Conservation (phyloP, 179 eudicot species). For the Beta lomatogona region DNA sequence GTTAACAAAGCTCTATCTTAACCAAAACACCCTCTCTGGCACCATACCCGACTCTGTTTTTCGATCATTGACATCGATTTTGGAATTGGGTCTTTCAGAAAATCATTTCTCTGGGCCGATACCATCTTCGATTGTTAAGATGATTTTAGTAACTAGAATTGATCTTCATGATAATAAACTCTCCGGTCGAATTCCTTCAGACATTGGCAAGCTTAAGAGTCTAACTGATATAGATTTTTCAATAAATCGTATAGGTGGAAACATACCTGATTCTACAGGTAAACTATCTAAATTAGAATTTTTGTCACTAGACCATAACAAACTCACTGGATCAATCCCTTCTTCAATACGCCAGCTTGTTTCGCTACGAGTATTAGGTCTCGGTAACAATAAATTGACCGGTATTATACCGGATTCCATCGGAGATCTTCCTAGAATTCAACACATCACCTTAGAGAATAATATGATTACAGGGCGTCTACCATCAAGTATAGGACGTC, state of each 20-base stretch:
- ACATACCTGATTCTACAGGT: slow-evolving; percentile 52
- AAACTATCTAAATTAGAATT: slow-evolving; percentile 36
- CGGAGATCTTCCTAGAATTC: slow-evolving; percentile 43
- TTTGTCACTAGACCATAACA: slow-evolving; percentile 47
- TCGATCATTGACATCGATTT: slow-evolving; percentile 4
- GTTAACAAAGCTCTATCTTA: slow-evolving; percentile 39
- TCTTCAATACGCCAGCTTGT: slow-evolving; percentile 43
- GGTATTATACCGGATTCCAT: slow-evolving; percentile 52
- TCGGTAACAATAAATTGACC: slow-evolving; percentile 43
- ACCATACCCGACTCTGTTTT: slow-evolving; percentile 42
- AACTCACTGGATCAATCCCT: slow-evolving; percentile 50
- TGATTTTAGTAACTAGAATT: slow-evolving; percentile 38
- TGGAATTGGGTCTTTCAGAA: slow-evolving; percentile 22
- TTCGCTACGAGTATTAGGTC: slow-evolving; percentile 41
- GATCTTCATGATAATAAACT: slow-evolving; percentile 54
- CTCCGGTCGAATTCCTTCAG: slow-evolving; percentile 47
- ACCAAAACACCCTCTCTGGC: slow-evolving; percentile 50
- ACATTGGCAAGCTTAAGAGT: slow-evolving; percentile 50
- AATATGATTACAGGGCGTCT: slow-evolving; percentile 49
- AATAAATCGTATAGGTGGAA: slow-evolving; percentile 44
- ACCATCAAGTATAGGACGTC: slow-evolving; percentile 52
- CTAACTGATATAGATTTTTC: slow-evolving; percentile 50
- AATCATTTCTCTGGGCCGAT: slow-evolving; percentile 42
- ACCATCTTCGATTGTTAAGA: slow-evolving; percentile 47
- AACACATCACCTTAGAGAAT: slow-evolving; percentile 47